Evolutionary conservation across 2,329 filamentous ascomycete genomes (phyloP).

Genomic region (Akanthomyces muscarius): DNA sequence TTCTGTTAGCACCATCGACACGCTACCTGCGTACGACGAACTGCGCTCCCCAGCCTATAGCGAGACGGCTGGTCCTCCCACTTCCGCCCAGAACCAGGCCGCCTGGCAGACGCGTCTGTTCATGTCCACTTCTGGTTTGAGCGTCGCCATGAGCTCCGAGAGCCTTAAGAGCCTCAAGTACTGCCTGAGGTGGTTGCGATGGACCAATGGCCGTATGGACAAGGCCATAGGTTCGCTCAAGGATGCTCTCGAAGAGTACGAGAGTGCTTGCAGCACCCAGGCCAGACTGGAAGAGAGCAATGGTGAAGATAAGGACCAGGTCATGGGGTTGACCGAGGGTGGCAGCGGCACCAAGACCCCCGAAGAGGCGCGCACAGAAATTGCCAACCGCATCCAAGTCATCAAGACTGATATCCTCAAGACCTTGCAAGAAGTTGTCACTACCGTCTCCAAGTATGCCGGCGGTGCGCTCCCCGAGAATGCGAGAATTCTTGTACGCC

Average conservation of each 20-base stretch:
- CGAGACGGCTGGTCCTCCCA: conserved; percentile 43
- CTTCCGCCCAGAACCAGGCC: conserved; percentile 27
- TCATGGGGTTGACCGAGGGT: conserved; percentile 21
- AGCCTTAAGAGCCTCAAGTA: conserved; percentile 80
- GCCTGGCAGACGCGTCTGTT: conserved; percentile 80
- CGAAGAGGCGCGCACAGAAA: conserved; percentile 36
- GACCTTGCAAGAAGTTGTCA: conserved; percentile 75
- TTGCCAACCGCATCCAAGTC: conserved; percentile 61
- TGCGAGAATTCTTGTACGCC: conserved; percentile 74
- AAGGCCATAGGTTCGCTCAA: conserved; percentile 71
- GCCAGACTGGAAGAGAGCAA: conserved; percentile 21
- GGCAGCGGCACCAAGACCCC: conserved; percentile 21
- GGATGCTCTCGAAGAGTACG: conserved; percentile 75
- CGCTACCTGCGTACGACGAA: conserved; percentile 80
- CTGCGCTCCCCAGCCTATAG: conserved; percentile 71
- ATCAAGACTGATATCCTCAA: conserved; percentile 70
- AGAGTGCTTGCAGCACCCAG: conserved; percentile 39
- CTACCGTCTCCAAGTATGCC: conserved; percentile 82
- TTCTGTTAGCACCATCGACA: conserved; percentile 65
- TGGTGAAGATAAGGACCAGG: conserved; percentile 24
- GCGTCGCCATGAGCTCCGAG: conserved; percentile 86
- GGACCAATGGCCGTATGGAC: conserved; percentile 77
- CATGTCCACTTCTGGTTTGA: conserved; percentile 85
- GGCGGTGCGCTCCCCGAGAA: conserved; percentile 91
- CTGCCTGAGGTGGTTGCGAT: conserved; percentile 74